These are phyloP conservation scores for Zymoseptoria tritici DNA, from an alignment of 2,329 filamentous ascomycete species.

Conservation along the genomic window DNA sequence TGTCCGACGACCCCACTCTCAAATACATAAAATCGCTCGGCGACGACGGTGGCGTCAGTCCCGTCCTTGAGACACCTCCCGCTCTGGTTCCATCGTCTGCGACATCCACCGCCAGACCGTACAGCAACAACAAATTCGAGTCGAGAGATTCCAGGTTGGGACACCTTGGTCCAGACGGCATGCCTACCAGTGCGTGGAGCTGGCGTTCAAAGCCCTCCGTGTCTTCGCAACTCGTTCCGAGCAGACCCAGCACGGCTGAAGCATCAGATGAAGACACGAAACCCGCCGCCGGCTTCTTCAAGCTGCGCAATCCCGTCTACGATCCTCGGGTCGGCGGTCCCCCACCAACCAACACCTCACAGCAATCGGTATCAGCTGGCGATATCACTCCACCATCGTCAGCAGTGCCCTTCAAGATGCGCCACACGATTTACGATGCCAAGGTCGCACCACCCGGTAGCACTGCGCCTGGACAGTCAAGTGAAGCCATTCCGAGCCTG, in stretches of 20 bases:
- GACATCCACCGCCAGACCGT: slow-evolving; percentile 1
- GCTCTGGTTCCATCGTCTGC: slow-evolving; percentile 1
- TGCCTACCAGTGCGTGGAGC: slow-evolving; percentile 20
- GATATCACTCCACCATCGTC: slow-evolving; percentile 9
- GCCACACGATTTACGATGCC: slow-evolving; percentile 21
- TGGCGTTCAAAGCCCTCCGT: neutral
- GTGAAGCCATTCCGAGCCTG: neutral
- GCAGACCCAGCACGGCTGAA: slow-evolving; percentile 4
- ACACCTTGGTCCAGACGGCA: slow-evolving; percentile 24
- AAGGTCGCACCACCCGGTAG: slow-evolving; percentile 13
- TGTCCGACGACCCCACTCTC: slow-evolving; percentile 7
- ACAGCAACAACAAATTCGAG: slow-evolving; percentile 12
- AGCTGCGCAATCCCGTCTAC: slow-evolving; percentile 24
- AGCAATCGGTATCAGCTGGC: slow-evolving; percentile 2
- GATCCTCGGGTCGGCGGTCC: slow-evolving; percentile 14
- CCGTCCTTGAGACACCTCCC: slow-evolving; percentile 1
- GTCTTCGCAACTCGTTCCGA: neutral
- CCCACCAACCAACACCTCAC: slow-evolving; percentile 1
- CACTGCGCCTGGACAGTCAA: slow-evolving; percentile 4
- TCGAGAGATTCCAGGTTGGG: slow-evolving; percentile 20
- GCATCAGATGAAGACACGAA: neutral
- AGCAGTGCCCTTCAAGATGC: slow-evolving; percentile 21
- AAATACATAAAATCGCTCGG: slow-evolving; percentile 8
- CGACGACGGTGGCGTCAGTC: slow-evolving; percentile 15
- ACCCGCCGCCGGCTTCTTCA: slow-evolving; percentile 14